Percentiles rank a stretch among this genome's conserved stretches.
phyloP scores from a whole-genome alignment of 306 rosid species.

The Medicago lupulina region DNA sequence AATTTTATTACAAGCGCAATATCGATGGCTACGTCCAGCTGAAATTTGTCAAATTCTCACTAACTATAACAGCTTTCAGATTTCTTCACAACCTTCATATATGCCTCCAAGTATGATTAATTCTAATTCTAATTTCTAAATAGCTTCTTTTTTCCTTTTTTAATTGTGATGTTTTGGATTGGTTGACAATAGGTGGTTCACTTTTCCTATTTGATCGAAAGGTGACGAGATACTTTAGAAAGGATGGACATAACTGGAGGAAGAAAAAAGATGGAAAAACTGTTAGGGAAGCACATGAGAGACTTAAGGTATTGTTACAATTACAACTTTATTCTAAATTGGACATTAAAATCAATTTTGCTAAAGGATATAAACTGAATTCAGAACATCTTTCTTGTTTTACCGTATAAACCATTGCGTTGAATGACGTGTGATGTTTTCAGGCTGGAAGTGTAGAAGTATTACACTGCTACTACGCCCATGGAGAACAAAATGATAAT shows the following conservation, averaged over 20 bases:
- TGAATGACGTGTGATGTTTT: constrained; percentile 38
- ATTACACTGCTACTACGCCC: constrained; percentile 91
- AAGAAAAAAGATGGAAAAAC: constrained; percentile 96
- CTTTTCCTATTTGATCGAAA: constrained; percentile 91
- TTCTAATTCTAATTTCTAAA: constrained; percentile 1
- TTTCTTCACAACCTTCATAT: constrained; percentile 70
- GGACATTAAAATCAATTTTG: constrained; percentile 1
- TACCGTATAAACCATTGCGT: constrained; percentile 2
- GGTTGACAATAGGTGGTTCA: constrained; percentile 78
- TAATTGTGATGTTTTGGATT: constrained; percentile 14
- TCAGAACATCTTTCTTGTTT: background rate
- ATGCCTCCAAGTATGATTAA: constrained; percentile 72
- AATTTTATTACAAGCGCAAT: constrained; percentile 71
- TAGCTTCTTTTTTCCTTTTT: constrained; percentile 20
- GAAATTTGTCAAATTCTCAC: constrained; percentile 86
- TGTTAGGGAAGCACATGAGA: constrained; percentile 93
- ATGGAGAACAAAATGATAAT: constrained; percentile 80
- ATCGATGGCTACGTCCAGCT: constrained; percentile 92
- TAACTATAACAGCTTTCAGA: constrained; percentile 56
- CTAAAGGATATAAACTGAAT: constrained; percentile 32
- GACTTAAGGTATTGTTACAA: constrained; percentile 74
- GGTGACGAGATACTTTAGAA: constrained; percentile 87
- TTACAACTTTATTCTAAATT: constrained; percentile 19
- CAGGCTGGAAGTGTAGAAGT: constrained; percentile 86
- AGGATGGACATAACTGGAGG: constrained; percentile 95